Evolutionary conservation across 1,284 basidiomycete genomes (phyloP).

Genomic region (Cryptococcus sp.): DNA sequence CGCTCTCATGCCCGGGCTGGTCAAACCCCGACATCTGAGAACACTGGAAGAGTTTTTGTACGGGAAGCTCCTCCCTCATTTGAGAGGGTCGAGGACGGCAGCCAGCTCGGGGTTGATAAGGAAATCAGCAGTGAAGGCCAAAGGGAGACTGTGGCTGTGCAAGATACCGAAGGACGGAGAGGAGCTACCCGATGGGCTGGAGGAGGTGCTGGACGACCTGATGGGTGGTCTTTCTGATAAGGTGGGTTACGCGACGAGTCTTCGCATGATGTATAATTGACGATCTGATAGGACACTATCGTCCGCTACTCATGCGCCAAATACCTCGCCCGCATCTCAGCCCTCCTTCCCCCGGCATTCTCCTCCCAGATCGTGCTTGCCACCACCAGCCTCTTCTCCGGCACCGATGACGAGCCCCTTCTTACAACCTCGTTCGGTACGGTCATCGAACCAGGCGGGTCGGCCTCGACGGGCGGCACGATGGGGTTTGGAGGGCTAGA

Average conservation of each 20-base stretch:
- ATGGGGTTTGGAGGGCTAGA: conserved; percentile 53
- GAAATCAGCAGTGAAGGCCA: conserved; percentile 46
- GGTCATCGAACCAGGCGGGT: conserved; percentile 53
- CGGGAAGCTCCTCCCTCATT: conserved; percentile 34
- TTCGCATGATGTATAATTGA: not conserved
- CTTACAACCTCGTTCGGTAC: conserved; percentile 34
- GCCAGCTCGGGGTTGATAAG: conserved; percentile 41
- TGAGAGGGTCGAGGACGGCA: conserved; percentile 39
- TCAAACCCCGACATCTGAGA: conserved; percentile 38
- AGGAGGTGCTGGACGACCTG: conserved; percentile 69
- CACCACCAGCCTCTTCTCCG: conserved; percentile 63
- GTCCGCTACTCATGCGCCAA: conserved; percentile 96
- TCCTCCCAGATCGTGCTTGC: conserved; percentile 76
- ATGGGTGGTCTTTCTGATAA: conserved; percentile 77
- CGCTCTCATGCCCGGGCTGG: conserved; percentile 37
- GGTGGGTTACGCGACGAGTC: conserved; percentile 51
- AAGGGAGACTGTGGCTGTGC: conserved; percentile 47
- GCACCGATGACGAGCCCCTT: conserved; percentile 47
- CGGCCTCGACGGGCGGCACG: conserved; percentile 59
- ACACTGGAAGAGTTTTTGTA: conserved; percentile 25
- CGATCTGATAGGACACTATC: conserved; percentile 69
- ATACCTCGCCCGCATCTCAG: conserved; percentile 79
- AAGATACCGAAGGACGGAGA: conserved; percentile 24
- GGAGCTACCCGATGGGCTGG: conserved; percentile 71
- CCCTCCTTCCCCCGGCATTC: conserved; percentile 72